phyloP scores from a whole-genome alignment of 2,329 filamentous ascomycete genomes.

The Taxawa tesnikishii region DNA sequence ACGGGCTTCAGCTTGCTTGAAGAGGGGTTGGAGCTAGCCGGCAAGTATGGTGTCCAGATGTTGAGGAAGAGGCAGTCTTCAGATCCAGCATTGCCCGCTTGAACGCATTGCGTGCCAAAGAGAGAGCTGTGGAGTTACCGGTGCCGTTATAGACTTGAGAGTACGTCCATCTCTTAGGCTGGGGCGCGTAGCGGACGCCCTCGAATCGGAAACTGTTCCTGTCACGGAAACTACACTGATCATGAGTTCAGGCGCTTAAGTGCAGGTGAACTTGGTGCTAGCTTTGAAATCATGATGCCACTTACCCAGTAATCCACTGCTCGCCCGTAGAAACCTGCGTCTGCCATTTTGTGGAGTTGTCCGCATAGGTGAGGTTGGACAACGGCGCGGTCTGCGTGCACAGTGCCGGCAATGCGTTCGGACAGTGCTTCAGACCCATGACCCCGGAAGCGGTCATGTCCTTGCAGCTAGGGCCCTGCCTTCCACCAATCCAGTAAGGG shows the following conservation, averaged over 20 bases:
- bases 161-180: constrained; percentile 35
- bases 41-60: constrained; percentile 23
- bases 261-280: neutral
- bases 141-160: constrained; percentile 31
- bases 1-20: constrained; percentile 26
- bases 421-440: constrained; percentile 2
- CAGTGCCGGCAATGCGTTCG: constrained; percentile 4
- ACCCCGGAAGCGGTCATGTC: neutral
- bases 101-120: constrained; percentile 1
- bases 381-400: constrained; percentile 9
- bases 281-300: neutral
- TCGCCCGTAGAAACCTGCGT: constrained; percentile 6
- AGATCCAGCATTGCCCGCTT: constrained; percentile 1
- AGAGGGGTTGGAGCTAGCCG: constrained; percentile 13
- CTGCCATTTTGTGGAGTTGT: constrained; percentile 8
- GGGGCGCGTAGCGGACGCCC: constrained; percentile 34
- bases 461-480: constrained; percentile 1
- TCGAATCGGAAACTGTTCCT: constrained; percentile 39
- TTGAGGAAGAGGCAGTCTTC: constrained; percentile 25
- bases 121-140: constrained; percentile 23
- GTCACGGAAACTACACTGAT: constrained; percentile 27
- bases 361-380: constrained; percentile 1
- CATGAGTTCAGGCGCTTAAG: no score
- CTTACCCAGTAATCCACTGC: constrained; percentile 8
- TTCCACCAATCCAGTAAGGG: constrained; percentile 9